Evolutionary conservation across 169 alveolate genomes (phyloP), one percentile per base, ranked within the genome.

Genomic region (Ichthyophthirius multifiliis): DNA sequence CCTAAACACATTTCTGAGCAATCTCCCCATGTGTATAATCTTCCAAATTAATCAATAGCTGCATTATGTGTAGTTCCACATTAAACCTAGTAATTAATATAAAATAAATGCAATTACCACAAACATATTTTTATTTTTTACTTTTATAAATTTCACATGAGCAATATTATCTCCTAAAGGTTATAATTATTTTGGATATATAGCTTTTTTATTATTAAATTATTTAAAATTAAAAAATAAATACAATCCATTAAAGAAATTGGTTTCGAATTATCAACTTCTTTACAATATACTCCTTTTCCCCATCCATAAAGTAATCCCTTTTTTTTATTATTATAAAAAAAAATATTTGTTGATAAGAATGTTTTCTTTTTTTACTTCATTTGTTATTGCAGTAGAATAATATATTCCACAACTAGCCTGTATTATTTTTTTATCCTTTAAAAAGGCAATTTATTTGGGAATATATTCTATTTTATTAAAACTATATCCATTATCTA

Each of bases 291-390:
- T 4, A 77, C 83, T 23, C 90, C 90, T 48, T 76, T 84, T 10
- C 90, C 90, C 85, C 85, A 84, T 27, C 83, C 41, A 44, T 74
- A 84, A 1, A 84, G 41, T 31, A 43, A 35, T 16, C 90, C 90
- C 18, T 37, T 65, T 37, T 34, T 65, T 13, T 62, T 34, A 2
- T 23, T 32, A 12, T 46, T 48, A 44, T 64, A 37, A 62, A 1
- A 44, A 1, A 76, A 35, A 5, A 20, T 10, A 7, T n/a, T 1
- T 1, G 23, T 10, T 46, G 4, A 9, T 5, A 46, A 46, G 7
- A 18, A 10, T 46, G 23, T 4, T 13, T 46, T 5, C 2, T 20
- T 4, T 18, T 47, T 4, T 27, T 55, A 55, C 71, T 23, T 55
- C 71, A 7, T 20, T 55, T 20, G 71, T 55, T 27, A 55, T 6